Evolutionary conservation across 2,329 filamentous ascomycete genomes (phyloP).

Genomic region (Botryotinia calthae): DNA sequence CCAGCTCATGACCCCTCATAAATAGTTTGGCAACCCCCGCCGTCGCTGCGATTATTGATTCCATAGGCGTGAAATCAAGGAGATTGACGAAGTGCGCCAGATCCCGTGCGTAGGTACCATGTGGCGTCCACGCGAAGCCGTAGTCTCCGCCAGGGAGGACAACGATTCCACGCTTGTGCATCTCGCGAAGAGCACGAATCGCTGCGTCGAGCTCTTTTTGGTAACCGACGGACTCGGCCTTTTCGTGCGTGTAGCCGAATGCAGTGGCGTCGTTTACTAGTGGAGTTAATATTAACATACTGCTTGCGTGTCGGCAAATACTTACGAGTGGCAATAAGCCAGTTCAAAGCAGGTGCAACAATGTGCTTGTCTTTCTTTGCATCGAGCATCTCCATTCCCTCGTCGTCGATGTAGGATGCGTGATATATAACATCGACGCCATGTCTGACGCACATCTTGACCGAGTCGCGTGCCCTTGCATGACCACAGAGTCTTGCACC

Average conservation of each 20-base stretch:
- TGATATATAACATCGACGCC: conserved; percentile 49
- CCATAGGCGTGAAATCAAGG: conserved; percentile 45
- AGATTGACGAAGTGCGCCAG: conserved; percentile 46
- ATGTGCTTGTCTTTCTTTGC: conserved; percentile 42
- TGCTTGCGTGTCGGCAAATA: not conserved
- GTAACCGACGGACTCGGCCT: conserved; percentile 46
- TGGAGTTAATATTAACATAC: not conserved
- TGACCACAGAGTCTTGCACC: conserved; percentile 44
- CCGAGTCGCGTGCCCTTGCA: conserved; percentile 44
- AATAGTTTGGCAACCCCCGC: not conserved
- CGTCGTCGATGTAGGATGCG: conserved; percentile 45
- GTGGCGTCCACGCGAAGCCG: conserved; percentile 47
- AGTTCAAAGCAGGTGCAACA: conserved; percentile 45
- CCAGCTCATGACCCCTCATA: conserved; percentile 4
- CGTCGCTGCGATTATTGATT: conserved; percentile 46
- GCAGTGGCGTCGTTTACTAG: conserved; percentile 30
- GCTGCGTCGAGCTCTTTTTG: conserved; percentile 44
- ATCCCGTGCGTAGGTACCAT: conserved; percentile 47
- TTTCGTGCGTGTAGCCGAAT: conserved; percentile 44
- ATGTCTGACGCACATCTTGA: conserved; percentile 45
- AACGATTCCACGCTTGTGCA: conserved; percentile 45
- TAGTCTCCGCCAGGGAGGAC: conserved; percentile 47
- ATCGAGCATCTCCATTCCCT: conserved; percentile 43
- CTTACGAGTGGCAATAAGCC: conserved; percentile 41
- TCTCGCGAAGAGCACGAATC: conserved; percentile 43